Evolutionary conservation across 2,329 filamentous ascomycete genomes (phyloP), one percentile per base, ranked within the genome.

Genomic region (Chrysoporthe deuterocubensis): DNA sequence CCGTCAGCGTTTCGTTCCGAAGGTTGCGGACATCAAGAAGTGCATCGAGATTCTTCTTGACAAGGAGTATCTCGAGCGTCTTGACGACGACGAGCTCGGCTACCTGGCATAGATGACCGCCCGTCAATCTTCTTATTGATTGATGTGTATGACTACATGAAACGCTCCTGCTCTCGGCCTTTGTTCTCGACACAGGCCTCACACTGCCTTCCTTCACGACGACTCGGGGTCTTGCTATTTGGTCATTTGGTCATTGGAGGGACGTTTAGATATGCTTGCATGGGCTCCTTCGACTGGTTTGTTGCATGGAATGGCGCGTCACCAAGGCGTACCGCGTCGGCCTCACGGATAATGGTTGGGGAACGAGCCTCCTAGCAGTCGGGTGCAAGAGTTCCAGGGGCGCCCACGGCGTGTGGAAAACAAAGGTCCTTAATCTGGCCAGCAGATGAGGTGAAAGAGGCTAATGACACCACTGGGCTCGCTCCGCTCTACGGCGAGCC

Each of bases 11-110:
- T 99, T 99, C 80, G 90, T 94, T 67, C 96, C 96, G 52, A 97
- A 97, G 82, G 87, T 99, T 42, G 85, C 89, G 18, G 96, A 99
- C 74, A 99, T 99, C 87, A 99, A 99, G 85, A 99, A 98, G 84
- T 97, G 96, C 80, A 98, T 99, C 78, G 96, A 99, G 81, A 97
- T 97, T 72, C 86, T 99, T 52, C 90, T 99, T 72, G 96, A 99
- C 84, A 99, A 99, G 85, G 96, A 99, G 80, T 99, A 99, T 76
- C 88, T 99, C 61, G 96, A 99, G 84, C 92, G 96, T 67, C 83
- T 98, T 68, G 96, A 98, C 60, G 94, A 93, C 65, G 96, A 98
- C 76, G 94, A 97, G 77, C 87, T 99, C 69, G 93, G 95, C 67
- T 98, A 98, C 79, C 89, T 98, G 72, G 95, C 95, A 74, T 97